Evolutionary conservation across 1,284 basidiomycete species (phyloP).

Genomic region (Xerocomus minutiporus): DNA sequence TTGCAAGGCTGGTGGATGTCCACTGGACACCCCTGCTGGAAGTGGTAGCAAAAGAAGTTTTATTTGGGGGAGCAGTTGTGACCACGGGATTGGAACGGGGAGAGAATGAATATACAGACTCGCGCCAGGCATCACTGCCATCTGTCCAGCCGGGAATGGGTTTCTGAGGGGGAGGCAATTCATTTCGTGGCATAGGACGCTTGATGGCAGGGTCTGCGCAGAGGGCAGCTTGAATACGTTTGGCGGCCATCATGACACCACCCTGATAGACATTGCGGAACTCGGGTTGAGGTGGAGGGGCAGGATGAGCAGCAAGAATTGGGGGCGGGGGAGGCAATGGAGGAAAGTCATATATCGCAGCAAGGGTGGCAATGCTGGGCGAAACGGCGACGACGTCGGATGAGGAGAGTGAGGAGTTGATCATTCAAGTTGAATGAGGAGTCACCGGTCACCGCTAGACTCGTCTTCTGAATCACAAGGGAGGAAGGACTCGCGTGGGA

Average conservation of each 20-base stretch:
- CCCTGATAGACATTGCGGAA: constrained; percentile 43
- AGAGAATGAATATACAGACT: no score
- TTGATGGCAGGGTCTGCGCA: constrained; percentile 38
- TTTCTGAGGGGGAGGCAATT: constrained; percentile 34
- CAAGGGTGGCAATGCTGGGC: constrained; percentile 48
- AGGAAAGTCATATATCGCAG: constrained; percentile 51
- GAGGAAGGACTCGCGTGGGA: constrained; percentile 37
- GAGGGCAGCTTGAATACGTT: constrained; percentile 49
- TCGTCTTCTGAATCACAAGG: constrained; percentile 40
- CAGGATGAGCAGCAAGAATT: constrained; percentile 30
- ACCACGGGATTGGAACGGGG: no score
- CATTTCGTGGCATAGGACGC: constrained; percentile 23
- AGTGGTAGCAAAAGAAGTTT: no score
- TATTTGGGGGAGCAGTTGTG: no score
- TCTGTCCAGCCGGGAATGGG: no score
- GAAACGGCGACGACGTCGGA: constrained; percentile 29
- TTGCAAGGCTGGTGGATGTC: no score
- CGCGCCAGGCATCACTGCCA: no score
- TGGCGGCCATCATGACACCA: constrained; percentile 67
- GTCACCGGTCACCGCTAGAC: constrained; percentile 28
- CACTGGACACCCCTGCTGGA: no score
- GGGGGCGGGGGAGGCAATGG: constrained; percentile 50
- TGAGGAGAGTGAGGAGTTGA: constrained; percentile 36
- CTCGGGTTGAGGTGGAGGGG: constrained; percentile 18
- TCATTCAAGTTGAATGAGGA: constrained; percentile 26